Conservation (phyloP, 192 early-diverging fungal species). For the Entomortierella lignicola region DNA sequence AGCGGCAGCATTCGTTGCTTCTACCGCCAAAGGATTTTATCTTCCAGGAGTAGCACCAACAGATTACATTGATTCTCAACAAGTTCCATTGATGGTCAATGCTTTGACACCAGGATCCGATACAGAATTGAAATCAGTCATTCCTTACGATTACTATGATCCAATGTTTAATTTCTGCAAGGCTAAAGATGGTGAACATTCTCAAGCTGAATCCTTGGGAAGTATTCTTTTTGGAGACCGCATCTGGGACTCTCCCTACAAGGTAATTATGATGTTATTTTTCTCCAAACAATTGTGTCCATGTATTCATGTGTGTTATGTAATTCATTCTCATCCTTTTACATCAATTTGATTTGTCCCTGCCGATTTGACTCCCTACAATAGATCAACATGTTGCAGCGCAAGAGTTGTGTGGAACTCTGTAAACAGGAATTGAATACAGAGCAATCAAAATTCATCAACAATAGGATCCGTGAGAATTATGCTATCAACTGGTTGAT, state of each 20-base stretch:
- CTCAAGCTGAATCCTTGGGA: constrained; percentile 85
- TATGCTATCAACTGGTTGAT: constrained; percentile 89
- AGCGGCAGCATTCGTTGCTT: not conserved
- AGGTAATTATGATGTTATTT: constrained; percentile 68
- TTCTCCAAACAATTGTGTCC: no score
- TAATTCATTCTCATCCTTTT: no score
- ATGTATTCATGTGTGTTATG: no score
- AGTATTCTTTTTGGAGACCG: constrained; percentile 97
- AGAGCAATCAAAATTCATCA: constrained; percentile 89
- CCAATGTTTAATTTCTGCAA: constrained; percentile 88
- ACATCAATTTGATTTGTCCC: no score
- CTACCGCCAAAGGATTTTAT: constrained; percentile 76
- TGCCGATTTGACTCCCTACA: no score
- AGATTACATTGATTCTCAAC: constrained; percentile 78
- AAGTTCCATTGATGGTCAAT: constrained; percentile 87
- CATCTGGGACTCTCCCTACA: constrained; percentile 83
- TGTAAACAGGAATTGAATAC: constrained; percentile 71
- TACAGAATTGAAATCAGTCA: constrained; percentile 74
- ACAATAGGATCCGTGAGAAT: constrained; percentile 81
- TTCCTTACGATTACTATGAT: constrained; percentile 93
- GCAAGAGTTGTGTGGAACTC: constrained; percentile 69
- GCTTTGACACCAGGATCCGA: constrained; percentile 81
- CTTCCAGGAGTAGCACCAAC: constrained; percentile 93
- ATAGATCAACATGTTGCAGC: constrained; percentile 76
- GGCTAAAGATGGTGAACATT: constrained; percentile 69